Percentiles rank a stretch among this genome's conserved stretches.
phyloP scores from a whole-genome alignment of 2,329 filamentous ascomycete genomes.

The Whalleya microplaca region DNA sequence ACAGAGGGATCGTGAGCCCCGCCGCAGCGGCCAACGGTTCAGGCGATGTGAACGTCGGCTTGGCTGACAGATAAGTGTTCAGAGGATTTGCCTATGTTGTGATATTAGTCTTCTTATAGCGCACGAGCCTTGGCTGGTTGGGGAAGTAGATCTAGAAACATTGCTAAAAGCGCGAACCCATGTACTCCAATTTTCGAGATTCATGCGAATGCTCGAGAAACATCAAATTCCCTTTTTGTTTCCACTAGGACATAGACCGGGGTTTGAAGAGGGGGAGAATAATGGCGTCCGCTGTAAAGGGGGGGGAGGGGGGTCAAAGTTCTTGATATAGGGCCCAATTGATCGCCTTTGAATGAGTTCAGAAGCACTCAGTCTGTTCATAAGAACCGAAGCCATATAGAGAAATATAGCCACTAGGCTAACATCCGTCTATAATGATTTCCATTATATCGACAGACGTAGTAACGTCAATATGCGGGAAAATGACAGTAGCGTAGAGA shows the following conservation, averaged over 20 bases:
- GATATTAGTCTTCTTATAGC: constrained; percentile 52
- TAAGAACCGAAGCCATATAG: constrained; percentile 1
- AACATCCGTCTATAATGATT: neutral
- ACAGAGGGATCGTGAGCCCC: constrained; percentile 93
- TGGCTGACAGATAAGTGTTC: constrained; percentile 92
- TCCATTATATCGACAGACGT: constrained; percentile 7
- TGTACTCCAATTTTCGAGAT: constrained; percentile 39
- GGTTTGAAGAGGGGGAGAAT: constrained; percentile 9
- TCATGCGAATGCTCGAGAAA: constrained; percentile 41
- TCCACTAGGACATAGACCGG: constrained; percentile 16
- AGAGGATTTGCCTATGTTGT: constrained; percentile 80
- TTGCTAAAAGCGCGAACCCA: constrained; percentile 37
- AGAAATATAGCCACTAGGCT: neutral
- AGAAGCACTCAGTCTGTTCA: constrained; percentile 28
- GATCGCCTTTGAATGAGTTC: constrained; percentile 6
- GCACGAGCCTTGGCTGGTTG: constrained; percentile 32
- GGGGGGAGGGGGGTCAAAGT: neutral
- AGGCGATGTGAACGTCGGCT: constrained; percentile 90
- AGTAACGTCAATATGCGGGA: constrained; percentile 1
- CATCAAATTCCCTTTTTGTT: constrained; percentile 10
- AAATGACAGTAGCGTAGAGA: constrained; percentile 1
- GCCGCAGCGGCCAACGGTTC: constrained; percentile 89
- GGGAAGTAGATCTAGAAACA: constrained; percentile 28
- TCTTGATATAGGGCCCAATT: neutral
- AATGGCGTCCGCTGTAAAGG: neutral